phyloP scores from a whole-genome alignment of 768 basidiomycete genomes.

The Pleurotus salmoneostramineus region DNA sequence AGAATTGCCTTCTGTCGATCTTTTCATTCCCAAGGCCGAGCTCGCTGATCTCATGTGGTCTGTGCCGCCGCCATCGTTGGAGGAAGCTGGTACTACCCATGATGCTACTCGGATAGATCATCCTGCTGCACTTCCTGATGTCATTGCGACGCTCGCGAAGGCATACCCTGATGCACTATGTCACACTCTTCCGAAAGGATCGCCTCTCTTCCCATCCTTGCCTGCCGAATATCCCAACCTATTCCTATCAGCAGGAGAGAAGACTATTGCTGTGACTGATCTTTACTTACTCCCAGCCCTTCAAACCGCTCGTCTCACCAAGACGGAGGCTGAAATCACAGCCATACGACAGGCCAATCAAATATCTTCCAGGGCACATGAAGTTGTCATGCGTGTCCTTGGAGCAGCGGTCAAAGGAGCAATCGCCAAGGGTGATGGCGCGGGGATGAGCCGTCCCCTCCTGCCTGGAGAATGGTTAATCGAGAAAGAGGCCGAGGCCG shows the following conservation, averaged over 20 bases:
- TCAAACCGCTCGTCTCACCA: constrained; percentile 77
- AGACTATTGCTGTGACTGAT: constrained; percentile 42
- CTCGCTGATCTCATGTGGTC: constrained; percentile 85
- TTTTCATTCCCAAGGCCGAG: constrained; percentile 79
- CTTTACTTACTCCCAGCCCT: constrained; percentile 71
- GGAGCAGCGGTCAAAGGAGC: constrained; percentile 65
- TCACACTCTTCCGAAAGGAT: constrained; percentile 57
- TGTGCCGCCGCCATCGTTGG: constrained; percentile 67
- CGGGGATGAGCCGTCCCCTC: constrained; percentile 41
- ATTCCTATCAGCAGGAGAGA: constrained; percentile 26
- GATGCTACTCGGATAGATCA: constrained; percentile 61
- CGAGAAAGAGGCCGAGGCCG: constrained; percentile 90
- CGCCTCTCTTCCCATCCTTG: constrained; percentile 49
- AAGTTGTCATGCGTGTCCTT: constrained; percentile 87
- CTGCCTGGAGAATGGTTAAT: constrained; percentile 85
- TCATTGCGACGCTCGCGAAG: constrained; percentile 43
- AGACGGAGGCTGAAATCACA: constrained; percentile 70
- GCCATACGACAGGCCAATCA: constrained; percentile 76
- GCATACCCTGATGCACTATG: constrained; percentile 53
- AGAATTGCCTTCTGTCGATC: constrained; percentile 40
- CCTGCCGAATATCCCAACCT: constrained; percentile 37
- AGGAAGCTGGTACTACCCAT: constrained; percentile 46
- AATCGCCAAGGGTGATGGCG: constrained; percentile 40
- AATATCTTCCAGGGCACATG: constrained; percentile 88
- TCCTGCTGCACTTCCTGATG: constrained; percentile 36